phyloP scores from a whole-genome alignment of 345 rosid genomes.

The Aurinia saxatilis region DNA sequence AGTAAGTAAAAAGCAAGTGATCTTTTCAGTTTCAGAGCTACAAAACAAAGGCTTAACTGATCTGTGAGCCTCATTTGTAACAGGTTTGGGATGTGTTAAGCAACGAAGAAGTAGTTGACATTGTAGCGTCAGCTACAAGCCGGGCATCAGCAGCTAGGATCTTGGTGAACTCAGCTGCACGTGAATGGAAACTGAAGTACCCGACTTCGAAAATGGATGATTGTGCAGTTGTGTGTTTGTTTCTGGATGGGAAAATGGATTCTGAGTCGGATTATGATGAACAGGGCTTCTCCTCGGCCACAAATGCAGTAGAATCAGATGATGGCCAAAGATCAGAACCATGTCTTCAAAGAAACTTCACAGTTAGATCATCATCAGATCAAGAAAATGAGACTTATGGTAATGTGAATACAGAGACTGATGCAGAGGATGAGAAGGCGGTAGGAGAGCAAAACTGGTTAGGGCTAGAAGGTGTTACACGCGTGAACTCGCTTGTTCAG shows the following conservation, averaged over 20 bases:
- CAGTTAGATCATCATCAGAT: constrained; percentile 70
- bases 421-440: constrained; percentile 28
- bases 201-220: constrained; percentile 99
- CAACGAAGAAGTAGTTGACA: constrained; percentile 95
- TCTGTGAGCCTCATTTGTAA: constrained; percentile 1
- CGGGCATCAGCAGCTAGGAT: constrained; percentile 86
- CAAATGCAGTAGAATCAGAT: constrained; percentile 72
- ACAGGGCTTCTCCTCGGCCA: constrained; percentile 82
- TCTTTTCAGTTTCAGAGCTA: not conserved
- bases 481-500: constrained; percentile 96
- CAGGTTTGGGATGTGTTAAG: constrained; percentile 99
- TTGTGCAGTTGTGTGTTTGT: constrained; percentile 95
- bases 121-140: constrained; percentile 69
- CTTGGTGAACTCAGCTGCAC: constrained; percentile 81
- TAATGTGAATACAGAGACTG: constrained; percentile 12
- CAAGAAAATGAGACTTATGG: constrained; percentile 43
- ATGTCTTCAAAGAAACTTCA: constrained; percentile 69
- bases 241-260: constrained; percentile 93
- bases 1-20: constrained; percentile 37
- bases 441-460: constrained; percentile 81
- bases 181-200: constrained; percentile 92
- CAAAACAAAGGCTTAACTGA: not conserved
- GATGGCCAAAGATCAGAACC: constrained; percentile 89
- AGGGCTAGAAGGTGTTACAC: constrained; percentile 89
- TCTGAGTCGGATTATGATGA: constrained; percentile 67